These are phyloP conservation scores for Podaxis mareebaensis DNA, from an alignment of 768 basidiomycete species.

Conservation along the genomic window DNA sequence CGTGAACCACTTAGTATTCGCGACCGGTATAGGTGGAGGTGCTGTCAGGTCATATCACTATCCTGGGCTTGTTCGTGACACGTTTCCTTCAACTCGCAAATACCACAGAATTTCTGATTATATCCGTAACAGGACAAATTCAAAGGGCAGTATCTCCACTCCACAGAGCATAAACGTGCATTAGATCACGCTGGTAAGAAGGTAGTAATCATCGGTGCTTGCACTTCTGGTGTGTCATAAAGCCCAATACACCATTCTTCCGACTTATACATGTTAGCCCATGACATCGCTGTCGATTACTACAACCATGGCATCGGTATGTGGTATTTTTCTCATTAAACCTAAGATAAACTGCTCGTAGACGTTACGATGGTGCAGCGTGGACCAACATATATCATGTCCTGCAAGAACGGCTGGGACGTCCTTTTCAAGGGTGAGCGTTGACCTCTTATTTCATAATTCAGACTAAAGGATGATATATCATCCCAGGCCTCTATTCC, in stretches of 20 bases:
- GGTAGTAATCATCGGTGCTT: slow-evolving; percentile 66
- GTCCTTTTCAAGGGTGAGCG: slow-evolving; percentile 27
- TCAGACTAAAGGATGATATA: background rate
- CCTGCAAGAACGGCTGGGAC: slow-evolving; percentile 38
- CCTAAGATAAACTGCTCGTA: slow-evolving; percentile 25
- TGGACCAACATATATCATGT: slow-evolving; percentile 54
- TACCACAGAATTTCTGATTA: background rate
- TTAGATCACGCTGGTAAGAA: slow-evolving; percentile 58
- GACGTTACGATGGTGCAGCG: slow-evolving; percentile 52
- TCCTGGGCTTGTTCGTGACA: background rate
- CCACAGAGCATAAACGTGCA: slow-evolving; percentile 48
- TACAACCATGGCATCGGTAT: slow-evolving; percentile 33
- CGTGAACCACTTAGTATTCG: slow-evolving; percentile 55
- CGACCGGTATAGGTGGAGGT: slow-evolving; percentile 54
- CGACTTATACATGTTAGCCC: slow-evolving; percentile 24
- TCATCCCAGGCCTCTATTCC: slow-evolving; percentile 34
- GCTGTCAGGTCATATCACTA: slow-evolving; percentile 41
- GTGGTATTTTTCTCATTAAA: slow-evolving; percentile 28
- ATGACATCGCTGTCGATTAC: slow-evolving; percentile 42
- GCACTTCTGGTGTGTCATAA: slow-evolving; percentile 40
- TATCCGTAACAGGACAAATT: slow-evolving; percentile 27
- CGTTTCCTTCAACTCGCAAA: background rate
- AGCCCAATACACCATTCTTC: background rate
- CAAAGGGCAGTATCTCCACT: slow-evolving; percentile 56
- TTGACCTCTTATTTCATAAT: no score